A percentile compares a stretch with the other conserved stretches of the same genome.
These are phyloP conservation scores for Tricholoma matsutake DNA, from an alignment of 768 basidiomycete species.

Conservation along the genomic window DNA sequence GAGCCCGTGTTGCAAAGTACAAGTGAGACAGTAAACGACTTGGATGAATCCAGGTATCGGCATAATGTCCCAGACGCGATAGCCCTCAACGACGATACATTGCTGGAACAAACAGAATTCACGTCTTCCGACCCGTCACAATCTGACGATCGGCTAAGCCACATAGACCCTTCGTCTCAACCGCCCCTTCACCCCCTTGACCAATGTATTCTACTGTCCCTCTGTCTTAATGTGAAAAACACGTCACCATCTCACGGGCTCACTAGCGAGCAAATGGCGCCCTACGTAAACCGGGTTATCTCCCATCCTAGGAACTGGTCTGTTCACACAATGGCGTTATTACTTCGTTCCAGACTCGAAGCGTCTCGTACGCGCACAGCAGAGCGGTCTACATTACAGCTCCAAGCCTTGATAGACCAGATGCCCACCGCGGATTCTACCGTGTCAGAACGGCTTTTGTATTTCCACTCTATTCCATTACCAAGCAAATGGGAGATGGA, in stretches of 20 bases:
- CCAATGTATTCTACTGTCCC: slow-evolving; percentile 86
- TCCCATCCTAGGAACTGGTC: slow-evolving; percentile 93
- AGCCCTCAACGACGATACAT: slow-evolving; percentile 89
- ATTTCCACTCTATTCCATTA: slow-evolving; percentile 76
- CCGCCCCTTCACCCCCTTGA: slow-evolving; percentile 90
- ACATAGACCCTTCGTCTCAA: slow-evolving; percentile 81
- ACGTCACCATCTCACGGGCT: slow-evolving; percentile 88
- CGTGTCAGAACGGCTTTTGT: slow-evolving; percentile 69
- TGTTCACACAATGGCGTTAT: slow-evolving; percentile 92
- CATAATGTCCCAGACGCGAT: slow-evolving; percentile 70
- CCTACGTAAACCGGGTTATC: slow-evolving; percentile 88
- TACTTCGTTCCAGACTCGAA: slow-evolving; percentile 91
- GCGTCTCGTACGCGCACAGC: slow-evolving; percentile 86
- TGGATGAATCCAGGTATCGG: slow-evolving; percentile 7
- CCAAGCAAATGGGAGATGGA: slow-evolving; percentile 95
- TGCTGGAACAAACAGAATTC: slow-evolving; percentile 92
- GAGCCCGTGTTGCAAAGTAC: slow-evolving; percentile 12
- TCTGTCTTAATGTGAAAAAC: slow-evolving; percentile 89
- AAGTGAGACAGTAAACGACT: slow-evolving; percentile 4
- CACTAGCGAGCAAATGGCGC: slow-evolving; percentile 87
- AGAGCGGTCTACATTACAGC: slow-evolving; percentile 88
- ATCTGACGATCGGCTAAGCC: slow-evolving; percentile 47
- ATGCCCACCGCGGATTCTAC: slow-evolving; percentile 87
- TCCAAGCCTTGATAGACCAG: slow-evolving; percentile 94
- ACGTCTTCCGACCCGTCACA: slow-evolving; percentile 64